Evolutionary conservation across 148 eudicot species (phyloP), one percentile per base, ranked within the genome.

Genomic region (Vaccinium corymbosum): DNA sequence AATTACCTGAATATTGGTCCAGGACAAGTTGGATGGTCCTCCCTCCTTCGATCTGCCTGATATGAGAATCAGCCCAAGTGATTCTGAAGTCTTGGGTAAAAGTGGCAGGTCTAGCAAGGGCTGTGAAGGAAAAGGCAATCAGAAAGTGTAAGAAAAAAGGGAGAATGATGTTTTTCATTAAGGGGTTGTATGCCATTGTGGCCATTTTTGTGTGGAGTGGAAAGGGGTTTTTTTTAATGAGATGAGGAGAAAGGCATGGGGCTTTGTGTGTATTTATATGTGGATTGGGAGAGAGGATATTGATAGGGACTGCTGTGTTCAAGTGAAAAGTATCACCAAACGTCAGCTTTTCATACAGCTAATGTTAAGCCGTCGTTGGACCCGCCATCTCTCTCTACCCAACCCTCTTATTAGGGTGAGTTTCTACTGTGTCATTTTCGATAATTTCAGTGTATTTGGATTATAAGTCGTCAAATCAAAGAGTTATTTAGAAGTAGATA

Each of bases 51-150:
- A 93, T 82, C 78, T 86, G 92, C 84, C 77, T 89, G 35, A 95
- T 53, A 87, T 95, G 98, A 0, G 89, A 79, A 52, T 93, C 98
- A 14, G 96, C 77, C 98, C 96, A 95, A 8, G 98, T 91, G 38
- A 91, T 78, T 49, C 80, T 73, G 77, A 95, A 95, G 71, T 95
- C 98, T 51, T 95, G 90, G 7, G 83, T 81, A 86, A 95, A 95
- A 35, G 92, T 91, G 53, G 98, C 98, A 1, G 98, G 95, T 73
- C 89, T 87, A 20, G 76, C 88, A 79, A 59, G 83, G 19, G 32
- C 86, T 22, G 78, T 76, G 74, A 81, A 9, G 19, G 76, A 80
- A 42, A 56, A 86, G 53, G 62, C 85, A 80, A 86, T 3, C 14
- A 66, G 51, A 19, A 80, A 15, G 61, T 66, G 64, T 32, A 74